Evolutionary conservation across 208 protist species (phyloP).

Genomic region (Acanthamoeba royreba): DNA sequence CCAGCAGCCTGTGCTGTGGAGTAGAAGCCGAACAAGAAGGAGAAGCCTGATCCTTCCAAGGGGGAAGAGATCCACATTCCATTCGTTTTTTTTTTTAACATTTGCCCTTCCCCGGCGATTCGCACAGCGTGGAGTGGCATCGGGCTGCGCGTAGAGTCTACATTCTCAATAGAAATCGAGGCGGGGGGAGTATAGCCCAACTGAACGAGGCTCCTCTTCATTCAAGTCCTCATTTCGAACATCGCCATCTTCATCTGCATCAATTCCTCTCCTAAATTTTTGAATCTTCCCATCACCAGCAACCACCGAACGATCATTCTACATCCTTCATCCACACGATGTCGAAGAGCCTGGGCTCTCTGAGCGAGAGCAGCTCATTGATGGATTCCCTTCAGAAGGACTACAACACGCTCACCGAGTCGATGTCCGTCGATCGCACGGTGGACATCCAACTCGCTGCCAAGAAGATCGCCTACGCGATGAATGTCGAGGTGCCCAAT

Average conservation of each 20-base stretch:
- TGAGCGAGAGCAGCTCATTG: background rate
- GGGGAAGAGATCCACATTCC: background rate
- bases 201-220: too few relatives aligned
- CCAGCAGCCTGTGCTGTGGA: background rate
- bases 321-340: too few relatives aligned
- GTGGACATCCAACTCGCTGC: background rate
- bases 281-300: too few relatives aligned
- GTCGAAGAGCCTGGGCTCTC: background rate
- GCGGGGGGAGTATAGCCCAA: constrained; percentile 1
- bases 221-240: too few relatives aligned
- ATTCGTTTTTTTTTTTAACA: background rate
- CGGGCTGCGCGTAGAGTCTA: background rate
- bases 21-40: background rate
- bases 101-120: too few relatives aligned
- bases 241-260: background rate
- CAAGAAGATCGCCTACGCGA: background rate
- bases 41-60: background rate
- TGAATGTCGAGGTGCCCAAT: background rate
- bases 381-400: background rate
- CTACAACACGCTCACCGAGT: background rate
- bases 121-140: background rate
- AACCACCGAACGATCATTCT: too few relatives aligned
- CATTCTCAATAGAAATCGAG: constrained; percentile 28
- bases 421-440: background rate
- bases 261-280: background rate